A percentile compares a stretch with the other conserved stretches of the same genome.
These are phyloP conservation scores for Metschnikowia picachoensis DNA, from an alignment of 805 yeast species.

Conservation along the genomic window DNA sequence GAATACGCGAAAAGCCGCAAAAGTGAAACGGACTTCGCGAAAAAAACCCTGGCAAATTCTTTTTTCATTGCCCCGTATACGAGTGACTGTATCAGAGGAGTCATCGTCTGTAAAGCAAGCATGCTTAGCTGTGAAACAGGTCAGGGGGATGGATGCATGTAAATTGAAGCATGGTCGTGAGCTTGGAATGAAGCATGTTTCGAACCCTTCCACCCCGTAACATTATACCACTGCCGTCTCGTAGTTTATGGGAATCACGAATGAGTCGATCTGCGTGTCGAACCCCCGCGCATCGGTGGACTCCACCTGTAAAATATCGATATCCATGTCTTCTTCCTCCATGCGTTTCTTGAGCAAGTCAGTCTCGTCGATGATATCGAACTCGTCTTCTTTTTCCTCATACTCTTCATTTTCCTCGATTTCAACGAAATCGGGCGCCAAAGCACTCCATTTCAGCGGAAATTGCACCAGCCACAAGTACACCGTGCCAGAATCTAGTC, in stretches of 20 bases:
- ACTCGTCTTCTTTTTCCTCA: conserved; percentile 86
- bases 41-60: no score
- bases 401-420: conserved; percentile 89
- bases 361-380: conserved; percentile 73
- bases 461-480: conserved; percentile 78
- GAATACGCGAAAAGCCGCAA: no score
- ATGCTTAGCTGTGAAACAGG: no score
- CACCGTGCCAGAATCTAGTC: conserved; percentile 78
- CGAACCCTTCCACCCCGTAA: neutral
- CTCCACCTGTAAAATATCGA: conserved; percentile 68
- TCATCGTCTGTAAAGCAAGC: no score
- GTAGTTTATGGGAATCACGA: conserved; percentile 56
- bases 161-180: no score
- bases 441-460: conserved; percentile 93
- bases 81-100: no score
- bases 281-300: conserved; percentile 70
- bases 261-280: conserved; percentile 45
- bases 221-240: conserved; percentile 16
- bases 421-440: conserved; percentile 95
- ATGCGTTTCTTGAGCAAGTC: conserved; percentile 56
- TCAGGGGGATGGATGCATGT: no score
- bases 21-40: no score
- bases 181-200: no score
- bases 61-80: no score
- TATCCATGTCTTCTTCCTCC: conserved; percentile 53